phyloP scores from a whole-genome alignment of 257 asterid genomes.

The Eucommia ulmoides region DNA sequence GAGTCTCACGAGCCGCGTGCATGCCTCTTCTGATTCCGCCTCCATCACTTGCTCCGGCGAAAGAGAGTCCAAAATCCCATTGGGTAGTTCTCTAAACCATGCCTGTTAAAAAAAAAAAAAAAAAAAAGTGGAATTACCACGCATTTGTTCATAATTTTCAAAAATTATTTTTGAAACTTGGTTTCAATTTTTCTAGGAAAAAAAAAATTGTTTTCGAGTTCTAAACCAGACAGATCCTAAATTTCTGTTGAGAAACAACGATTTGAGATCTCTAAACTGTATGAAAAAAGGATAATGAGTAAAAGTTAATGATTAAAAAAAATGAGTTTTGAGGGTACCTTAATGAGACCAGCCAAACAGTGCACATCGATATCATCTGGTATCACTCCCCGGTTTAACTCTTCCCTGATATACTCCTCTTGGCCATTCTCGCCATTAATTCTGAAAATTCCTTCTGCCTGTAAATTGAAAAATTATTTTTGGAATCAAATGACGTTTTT shows the following conservation, averaged over 20 bases:
- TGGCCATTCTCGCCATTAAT: constrained; percentile 66
- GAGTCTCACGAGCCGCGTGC: constrained; percentile 45
- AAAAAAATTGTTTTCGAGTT: neutral
- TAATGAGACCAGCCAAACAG: constrained; percentile 68
- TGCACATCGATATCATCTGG: constrained; percentile 65
- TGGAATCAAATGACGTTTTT: neutral
- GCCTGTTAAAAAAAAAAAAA: constrained; percentile 14
- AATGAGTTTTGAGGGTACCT: constrained; percentile 25
- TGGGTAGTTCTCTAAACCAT: constrained; percentile 90
- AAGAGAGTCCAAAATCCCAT: constrained; percentile 65
- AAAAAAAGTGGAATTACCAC: no score
- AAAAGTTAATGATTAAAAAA: no score
- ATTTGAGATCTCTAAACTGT: neutral
- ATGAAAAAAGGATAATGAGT: neutral
- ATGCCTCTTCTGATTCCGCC: constrained; percentile 66
- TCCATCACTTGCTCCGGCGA: constrained; percentile 68
- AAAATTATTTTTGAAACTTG: neutral
- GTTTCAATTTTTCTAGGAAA: neutral
- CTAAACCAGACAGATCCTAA: neutral
- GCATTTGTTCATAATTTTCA: no score
- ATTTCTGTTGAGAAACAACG: neutral
- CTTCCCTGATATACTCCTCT: constrained; percentile 56
- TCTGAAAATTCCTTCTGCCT: constrained; percentile 79
- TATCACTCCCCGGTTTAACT: constrained; percentile 43
- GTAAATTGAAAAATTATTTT: constrained; percentile 8